Conservation (phyloP, 2,329 filamentous ascomycete genomes). For the Bipolaris zeicola region DNA sequence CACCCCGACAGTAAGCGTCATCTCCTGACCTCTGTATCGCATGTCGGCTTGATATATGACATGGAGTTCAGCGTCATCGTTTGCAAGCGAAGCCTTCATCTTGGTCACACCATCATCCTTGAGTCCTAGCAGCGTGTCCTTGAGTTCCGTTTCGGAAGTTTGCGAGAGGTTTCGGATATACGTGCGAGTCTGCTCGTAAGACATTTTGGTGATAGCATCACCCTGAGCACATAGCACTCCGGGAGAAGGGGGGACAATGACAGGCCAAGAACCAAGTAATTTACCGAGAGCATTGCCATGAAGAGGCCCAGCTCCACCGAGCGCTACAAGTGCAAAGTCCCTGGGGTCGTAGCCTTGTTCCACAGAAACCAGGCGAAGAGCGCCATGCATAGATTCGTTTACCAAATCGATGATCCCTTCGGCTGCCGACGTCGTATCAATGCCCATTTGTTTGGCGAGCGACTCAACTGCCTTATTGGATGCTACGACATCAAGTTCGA, state of each 20-base stretch:
- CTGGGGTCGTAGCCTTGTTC: conserved; percentile 59
- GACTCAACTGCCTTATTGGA: conserved; percentile 51
- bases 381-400: conserved; percentile 60
- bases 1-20: conserved; percentile 46
- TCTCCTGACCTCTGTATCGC: conserved; percentile 55
- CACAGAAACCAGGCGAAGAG: conserved; percentile 57
- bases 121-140: conserved; percentile 42
- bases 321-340: conserved; percentile 58
- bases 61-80: conserved; percentile 39
- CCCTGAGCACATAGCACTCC: conserved; percentile 58
- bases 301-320: conserved; percentile 59
- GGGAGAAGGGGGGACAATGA: conserved; percentile 59
- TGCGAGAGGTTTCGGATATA: conserved; percentile 53
- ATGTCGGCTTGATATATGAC: conserved; percentile 54
- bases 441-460: conserved; percentile 55
- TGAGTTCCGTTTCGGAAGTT: conserved; percentile 44
- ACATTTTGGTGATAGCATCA: conserved; percentile 57
- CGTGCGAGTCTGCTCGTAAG: conserved; percentile 54
- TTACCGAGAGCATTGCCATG: conserved; percentile 58
- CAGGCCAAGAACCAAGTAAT: conserved; percentile 57
- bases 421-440: conserved; percentile 51
- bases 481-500: conserved; percentile 52
- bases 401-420: conserved; percentile 58
- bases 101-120: conserved; percentile 48
- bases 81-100: conserved; percentile 47